Evolutionary conservation across 495 filamentous ascomycete species (phyloP), one percentile per base, ranked within the genome.

Genomic region (Cladorrhinum samala): DNA sequence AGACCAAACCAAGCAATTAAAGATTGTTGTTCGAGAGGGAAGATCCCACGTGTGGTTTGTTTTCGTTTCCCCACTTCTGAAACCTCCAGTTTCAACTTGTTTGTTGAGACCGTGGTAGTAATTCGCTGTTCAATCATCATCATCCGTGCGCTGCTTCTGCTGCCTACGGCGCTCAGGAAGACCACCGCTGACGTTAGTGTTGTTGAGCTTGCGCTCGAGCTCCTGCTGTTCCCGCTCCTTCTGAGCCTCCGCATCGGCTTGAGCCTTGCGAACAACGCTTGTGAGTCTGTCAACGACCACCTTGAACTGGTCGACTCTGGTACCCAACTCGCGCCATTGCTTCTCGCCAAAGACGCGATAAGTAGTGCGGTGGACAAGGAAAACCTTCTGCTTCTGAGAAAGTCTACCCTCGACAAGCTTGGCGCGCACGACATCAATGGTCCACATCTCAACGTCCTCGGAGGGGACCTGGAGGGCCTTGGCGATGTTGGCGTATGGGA

Each of bases 331-430:
- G 47, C 85, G 82, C 94, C 94, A 99, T 74, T 99, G 93, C 77
- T 91, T 94, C 80, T 95, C 88, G 53, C 89, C 89, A 62, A 99
- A 97, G 21, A 95, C 92, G 24, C 93, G 82, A 78, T 96, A 95
- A 51, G 89, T 94, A 57, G 87, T 88, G 55, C 90, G 80, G 74
- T 99, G 93, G 40, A 99, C 88, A 13, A 96, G 76, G 79, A 99
- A 97, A 23, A 89, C 86, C 65, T 89, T 82, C 57, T 88, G 88
- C 61, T 89, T 79, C 74, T 99, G 93, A 19, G 84, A 88, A 46
- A 99, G 79, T 70, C 93, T 91, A 56, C 93, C 93, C 74, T 98
- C 93, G 47, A 97, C 87, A 17, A 98, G 83, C 30, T 88, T 88
- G 38, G 91, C 89, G 38, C 94, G 87, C 70, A 98, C 95, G 46